Conservation (phyloP, 345 rosid species). For the Eucalyptus sp. region DNA sequence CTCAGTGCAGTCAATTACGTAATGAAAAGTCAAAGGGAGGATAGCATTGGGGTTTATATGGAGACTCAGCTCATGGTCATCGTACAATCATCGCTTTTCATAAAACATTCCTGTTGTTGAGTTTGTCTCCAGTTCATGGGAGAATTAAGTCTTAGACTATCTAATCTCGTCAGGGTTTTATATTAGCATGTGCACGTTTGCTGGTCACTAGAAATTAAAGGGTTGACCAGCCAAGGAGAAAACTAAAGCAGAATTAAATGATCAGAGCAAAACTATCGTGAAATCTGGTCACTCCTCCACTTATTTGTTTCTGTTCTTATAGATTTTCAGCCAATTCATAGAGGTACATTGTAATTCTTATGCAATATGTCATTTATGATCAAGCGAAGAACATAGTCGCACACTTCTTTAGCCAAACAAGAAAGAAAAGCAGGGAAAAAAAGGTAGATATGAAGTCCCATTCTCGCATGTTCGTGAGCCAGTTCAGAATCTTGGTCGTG, state of each 20-base stretch:
- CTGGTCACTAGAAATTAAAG: background rate
- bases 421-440: background rate
- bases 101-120: background rate
- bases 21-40: background rate
- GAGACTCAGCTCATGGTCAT: background rate
- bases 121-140: background rate
- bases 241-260: background rate
- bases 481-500: conserved; percentile 14
- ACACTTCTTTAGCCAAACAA: background rate
- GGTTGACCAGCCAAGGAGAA: background rate
- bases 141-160: background rate
- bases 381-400: background rate
- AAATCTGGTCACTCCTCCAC: background rate
- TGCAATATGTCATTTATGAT: background rate
- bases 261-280: background rate
- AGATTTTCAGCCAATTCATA: background rate
- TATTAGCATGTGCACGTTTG: background rate
- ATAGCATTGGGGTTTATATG: too few species aligned
- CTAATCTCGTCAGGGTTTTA: background rate
- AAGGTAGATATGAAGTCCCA: background rate
- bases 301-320: background rate
- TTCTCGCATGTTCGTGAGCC: background rate
- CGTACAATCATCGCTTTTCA: too few species aligned
- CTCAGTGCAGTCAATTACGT: background rate
- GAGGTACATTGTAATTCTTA: background rate